Conservation (phyloP, 768 basidiomycete species). For the Cubamyces lactineus region DNA sequence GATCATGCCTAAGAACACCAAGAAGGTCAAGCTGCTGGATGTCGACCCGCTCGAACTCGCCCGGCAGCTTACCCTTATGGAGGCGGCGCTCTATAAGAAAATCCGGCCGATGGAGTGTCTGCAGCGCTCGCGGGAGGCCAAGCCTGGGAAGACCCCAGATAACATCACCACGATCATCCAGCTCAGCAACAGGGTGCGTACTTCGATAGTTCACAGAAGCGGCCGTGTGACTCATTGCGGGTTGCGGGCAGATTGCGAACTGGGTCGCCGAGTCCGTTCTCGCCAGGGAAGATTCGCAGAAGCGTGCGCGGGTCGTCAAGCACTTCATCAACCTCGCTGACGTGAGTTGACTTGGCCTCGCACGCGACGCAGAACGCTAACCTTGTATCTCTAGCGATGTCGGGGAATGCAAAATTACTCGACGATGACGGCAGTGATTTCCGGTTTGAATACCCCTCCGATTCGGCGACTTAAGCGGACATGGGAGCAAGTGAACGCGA, state of each 20-base stretch:
- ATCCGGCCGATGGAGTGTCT: conserved; percentile 92
- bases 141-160: conserved; percentile 65
- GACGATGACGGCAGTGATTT: conserved; percentile 94
- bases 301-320: conserved; percentile 80
- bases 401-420: conserved; percentile 91
- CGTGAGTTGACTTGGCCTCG: conserved; percentile 49
- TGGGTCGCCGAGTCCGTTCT: conserved; percentile 93
- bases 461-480: conserved; percentile 92
- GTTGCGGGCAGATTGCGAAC: conserved; percentile 70
- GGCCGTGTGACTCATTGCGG: conserved; percentile 1
- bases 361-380: conserved; percentile 1
- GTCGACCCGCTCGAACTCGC: conserved; percentile 90
- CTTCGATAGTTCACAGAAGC: neutral
- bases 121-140: conserved; percentile 78
- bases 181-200: conserved; percentile 78
- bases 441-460: conserved; percentile 91
- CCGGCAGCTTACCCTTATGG: conserved; percentile 90
- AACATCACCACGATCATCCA: conserved; percentile 89
- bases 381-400: conserved; percentile 65
- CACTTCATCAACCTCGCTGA: conserved; percentile 92
- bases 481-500: conserved; percentile 85
- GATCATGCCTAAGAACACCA: conserved; percentile 69
- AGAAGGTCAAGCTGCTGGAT: conserved; percentile 81
- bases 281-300: conserved; percentile 77
- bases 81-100: conserved; percentile 82